These are phyloP conservation scores for Carex littledalei DNA, from an alignment of 176 grass and related monocot species.

Conservation along the genomic window DNA sequence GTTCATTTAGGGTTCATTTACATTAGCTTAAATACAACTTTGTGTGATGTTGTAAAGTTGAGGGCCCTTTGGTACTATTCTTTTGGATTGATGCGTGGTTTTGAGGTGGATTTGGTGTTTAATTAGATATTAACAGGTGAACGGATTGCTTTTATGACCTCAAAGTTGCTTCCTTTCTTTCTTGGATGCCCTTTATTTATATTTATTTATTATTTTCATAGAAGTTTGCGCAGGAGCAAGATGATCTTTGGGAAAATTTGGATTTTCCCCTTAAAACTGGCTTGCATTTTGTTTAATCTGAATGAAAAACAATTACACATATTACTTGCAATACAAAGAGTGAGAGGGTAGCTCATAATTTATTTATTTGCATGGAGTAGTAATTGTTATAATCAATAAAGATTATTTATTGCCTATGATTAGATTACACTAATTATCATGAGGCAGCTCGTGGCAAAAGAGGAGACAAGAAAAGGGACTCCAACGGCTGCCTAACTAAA, in stretches of 20 bases:
- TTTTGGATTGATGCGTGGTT: neutral
- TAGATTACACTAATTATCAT: slow-evolving; percentile 15
- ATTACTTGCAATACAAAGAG: neutral
- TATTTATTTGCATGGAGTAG: neutral
- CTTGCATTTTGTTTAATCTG: neutral
- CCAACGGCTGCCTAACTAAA: neutral
- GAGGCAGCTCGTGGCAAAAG: neutral
- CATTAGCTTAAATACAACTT: neutral
- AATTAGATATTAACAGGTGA: slow-evolving; percentile 19
- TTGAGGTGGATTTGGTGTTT: slow-evolving; percentile 23
- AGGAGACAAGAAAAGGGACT: neutral
- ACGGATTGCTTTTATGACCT: neutral
- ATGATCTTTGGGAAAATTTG: neutral
- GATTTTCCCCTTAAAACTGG: neutral
- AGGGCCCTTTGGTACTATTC: neutral
- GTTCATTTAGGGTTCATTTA: too few species aligned
- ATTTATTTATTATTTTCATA: neutral
- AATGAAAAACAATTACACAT: neutral
- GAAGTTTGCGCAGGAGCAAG: neutral
- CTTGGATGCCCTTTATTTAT: slow-evolving; percentile 19
- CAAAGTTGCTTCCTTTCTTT: slow-evolving; percentile 17
- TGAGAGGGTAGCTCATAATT: neutral
- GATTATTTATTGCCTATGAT: neutral
- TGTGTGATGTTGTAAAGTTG: slow-evolving; percentile 3
- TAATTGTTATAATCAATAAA: neutral